phyloP scores from a whole-genome alignment of 148 eudicot genomes.

The Amaranthus palmeri region DNA sequence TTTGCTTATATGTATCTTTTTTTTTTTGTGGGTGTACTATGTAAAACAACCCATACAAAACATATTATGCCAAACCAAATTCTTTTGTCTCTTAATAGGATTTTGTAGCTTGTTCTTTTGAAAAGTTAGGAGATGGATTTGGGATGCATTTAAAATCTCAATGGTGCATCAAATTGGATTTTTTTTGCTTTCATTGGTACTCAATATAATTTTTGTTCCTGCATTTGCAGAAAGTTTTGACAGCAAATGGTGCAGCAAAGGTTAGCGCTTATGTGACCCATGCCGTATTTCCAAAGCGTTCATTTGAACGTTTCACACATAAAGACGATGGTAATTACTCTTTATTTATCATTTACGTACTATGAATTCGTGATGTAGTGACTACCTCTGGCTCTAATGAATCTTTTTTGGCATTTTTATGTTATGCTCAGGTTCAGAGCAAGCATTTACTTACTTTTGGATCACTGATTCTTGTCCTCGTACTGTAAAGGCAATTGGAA shows the following conservation, averaged over 20 bases:
- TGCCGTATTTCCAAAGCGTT: constrained; percentile 77
- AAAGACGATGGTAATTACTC: constrained; percentile 63
- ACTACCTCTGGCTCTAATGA: not conserved
- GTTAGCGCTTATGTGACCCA: constrained; percentile 99
- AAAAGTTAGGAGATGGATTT: no score
- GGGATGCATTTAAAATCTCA: no score
- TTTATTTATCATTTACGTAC: not conserved
- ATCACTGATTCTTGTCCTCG: constrained; percentile 87
- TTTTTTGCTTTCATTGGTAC: not conserved
- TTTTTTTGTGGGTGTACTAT: no score
- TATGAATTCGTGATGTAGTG: not conserved
- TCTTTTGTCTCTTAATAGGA: no score
- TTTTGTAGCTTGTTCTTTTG: no score
- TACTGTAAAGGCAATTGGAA: constrained; percentile 70
- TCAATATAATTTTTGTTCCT: not conserved
- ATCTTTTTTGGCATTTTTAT: not conserved
- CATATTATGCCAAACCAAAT: no score
- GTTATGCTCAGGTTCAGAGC: constrained; percentile 31
- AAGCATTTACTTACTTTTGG: constrained; percentile 84
- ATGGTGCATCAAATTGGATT: no score
- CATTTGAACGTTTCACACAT: constrained; percentile 83
- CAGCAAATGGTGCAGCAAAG: constrained; percentile 87
- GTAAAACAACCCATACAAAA: no score
- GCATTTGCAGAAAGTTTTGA: constrained; percentile 73
- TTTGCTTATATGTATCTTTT: no score